Evolutionary conservation across 2,329 filamentous ascomycete genomes (phyloP), one percentile per base, ranked within the genome.

Genomic region (Xylariaceae sp.): DNA sequence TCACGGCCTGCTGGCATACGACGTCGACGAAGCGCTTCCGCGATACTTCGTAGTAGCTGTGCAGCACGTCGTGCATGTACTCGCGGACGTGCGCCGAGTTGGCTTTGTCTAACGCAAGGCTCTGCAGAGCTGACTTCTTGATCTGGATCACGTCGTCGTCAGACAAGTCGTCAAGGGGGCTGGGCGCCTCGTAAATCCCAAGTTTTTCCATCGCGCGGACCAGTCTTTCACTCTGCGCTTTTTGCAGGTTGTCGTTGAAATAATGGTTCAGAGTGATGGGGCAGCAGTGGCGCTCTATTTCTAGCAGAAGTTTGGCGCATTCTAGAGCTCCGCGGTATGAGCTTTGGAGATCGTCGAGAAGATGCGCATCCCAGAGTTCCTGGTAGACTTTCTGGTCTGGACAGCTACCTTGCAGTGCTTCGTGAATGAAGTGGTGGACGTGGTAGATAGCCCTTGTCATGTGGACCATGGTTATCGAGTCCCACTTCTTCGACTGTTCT

Each of bases 21-120:
- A 65, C 73, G 59, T 83, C 79, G 1, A 79, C 71, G 55, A 83
- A 81, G 0, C 77, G 71, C 58, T 78, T 77, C 13, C 68, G 66
- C 1, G 76, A 70, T 6, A 81, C 74, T 42, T 77, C 74, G 68
- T 82, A 82, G 63, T 80, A 82, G 0, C 73, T 66, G 45, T 68
- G 66, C 5, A 82, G 68, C 18, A 75, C 76, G 53, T 81, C 74
- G 48, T 78, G 72, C 10, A 82, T 71, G 13, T 82, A 73, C 19
- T 74, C 62, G 28, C 73, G 57, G 1, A 66, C 58, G 51, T 48
- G 45, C 54, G 74, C 61, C 0, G 66, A 64, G 13, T 67, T 64
- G 0, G 55, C 49, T 50, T 66, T 65, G 31, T 65, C 60, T 6
- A 65, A 55, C 0, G 62, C 55, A 10, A 68, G 18, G 36, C 62